Conservation (phyloP, 179 eudicot species). For the Carnegiea gigantea region DNA sequence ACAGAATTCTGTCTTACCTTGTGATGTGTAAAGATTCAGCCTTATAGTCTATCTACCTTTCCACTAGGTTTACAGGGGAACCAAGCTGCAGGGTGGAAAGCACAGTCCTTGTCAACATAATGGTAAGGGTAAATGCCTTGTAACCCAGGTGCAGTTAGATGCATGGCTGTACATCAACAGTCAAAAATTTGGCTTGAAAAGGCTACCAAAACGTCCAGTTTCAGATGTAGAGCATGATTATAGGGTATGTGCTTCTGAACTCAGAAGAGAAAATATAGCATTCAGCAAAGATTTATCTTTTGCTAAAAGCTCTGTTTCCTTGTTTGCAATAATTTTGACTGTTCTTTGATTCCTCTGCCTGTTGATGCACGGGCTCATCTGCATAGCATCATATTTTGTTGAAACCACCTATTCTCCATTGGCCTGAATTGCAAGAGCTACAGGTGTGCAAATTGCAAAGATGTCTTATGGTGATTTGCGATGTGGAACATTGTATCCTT, state of each 20-base stretch:
- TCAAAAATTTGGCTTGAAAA: conserved; percentile 42
- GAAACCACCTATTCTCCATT: background rate
- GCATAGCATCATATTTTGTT: background rate
- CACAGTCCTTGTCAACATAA: conserved; percentile 31
- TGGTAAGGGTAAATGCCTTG: conserved; percentile 46
- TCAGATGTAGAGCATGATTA: conserved; percentile 53
- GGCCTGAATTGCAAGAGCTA: background rate
- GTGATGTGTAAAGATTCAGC: background rate
- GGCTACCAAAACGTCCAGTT: conserved; percentile 37
- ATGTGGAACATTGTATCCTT: background rate
- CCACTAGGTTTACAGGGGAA: conserved; percentile 57
- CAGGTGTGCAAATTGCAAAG: background rate
- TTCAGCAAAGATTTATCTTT: background rate
- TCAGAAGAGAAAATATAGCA: background rate
- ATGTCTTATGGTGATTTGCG: background rate
- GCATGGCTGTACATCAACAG: conserved; percentile 70
- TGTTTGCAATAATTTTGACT: background rate
- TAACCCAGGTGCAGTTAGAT: conserved; percentile 64
- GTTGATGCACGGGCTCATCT: background rate
- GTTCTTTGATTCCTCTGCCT: background rate
- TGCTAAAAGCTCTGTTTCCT: background rate
- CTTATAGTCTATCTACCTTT: conserved; percentile 13
- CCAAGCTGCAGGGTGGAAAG: conserved; percentile 41
- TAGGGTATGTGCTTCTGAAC: conserved; percentile 45
- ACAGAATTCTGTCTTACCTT: conserved; percentile 11